A percentile compares a stretch with the other conserved stretches of the same genome.
phyloP scores from a whole-genome alignment of 2,329 filamentous ascomycete species.

The Ascochyta fabae region DNA sequence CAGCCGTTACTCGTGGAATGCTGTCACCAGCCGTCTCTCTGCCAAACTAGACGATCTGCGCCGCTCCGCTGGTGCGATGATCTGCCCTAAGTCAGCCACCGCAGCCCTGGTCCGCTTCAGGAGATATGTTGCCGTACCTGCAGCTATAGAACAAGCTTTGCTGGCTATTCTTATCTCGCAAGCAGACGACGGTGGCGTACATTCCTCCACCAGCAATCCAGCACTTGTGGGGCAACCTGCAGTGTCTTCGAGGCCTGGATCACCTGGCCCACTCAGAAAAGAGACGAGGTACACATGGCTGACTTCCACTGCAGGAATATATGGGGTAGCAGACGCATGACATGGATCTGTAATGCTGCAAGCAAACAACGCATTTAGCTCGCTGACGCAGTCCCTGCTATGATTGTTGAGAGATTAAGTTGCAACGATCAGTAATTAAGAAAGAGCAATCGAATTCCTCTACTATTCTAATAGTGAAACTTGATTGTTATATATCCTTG shows the following conservation, averaged over 20 bases:
- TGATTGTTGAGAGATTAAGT: background rate
- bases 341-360: background rate
- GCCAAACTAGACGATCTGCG: background rate
- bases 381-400: background rate
- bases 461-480: no score
- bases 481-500: no score
- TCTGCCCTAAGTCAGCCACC: background rate
- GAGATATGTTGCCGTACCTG: background rate
- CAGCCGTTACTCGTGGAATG: background rate
- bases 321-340: background rate
- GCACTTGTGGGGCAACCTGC: background rate
- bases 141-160: background rate
- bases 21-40: background rate
- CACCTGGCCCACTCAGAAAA: background rate
- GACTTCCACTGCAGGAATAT: background rate
- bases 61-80: background rate
- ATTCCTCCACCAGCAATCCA: background rate
- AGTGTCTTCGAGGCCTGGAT: background rate
- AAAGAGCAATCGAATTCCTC: no score
- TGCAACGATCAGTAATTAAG: no score
- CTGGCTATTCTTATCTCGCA: slow-evolving; percentile 2
- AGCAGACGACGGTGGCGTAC: background rate
- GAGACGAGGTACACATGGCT: background rate
- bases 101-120: background rate
- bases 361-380: slow-evolving; percentile 1